Conservation (phyloP, 306 rosid genomes). For the Casuarina cunninghamiana region DNA sequence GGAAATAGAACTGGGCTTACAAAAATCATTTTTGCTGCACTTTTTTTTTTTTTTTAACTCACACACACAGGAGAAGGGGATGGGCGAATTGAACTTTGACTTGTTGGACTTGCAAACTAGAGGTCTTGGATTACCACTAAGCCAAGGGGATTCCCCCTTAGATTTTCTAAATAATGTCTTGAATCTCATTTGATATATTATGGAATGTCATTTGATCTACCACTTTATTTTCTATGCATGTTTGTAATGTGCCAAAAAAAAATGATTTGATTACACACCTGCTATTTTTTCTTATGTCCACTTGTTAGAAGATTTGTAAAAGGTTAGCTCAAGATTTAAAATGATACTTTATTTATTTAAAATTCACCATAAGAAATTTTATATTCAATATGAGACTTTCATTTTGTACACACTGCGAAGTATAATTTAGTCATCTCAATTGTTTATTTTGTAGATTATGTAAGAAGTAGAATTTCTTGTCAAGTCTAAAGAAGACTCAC, state of each 20-base stretch:
- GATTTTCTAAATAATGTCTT: neutral
- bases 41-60: neutral
- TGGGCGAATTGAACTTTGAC: too few relatives aligned
- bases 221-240: neutral
- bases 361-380: too few relatives aligned
- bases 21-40: neutral
- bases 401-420: too few relatives aligned
- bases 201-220: neutral
- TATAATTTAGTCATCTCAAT: neutral
- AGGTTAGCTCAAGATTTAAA: too few relatives aligned
- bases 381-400: too few relatives aligned
- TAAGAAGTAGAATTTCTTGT: constrained; percentile 34
- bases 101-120: too few relatives aligned
- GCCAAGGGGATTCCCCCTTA: too few relatives aligned
- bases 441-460: constrained; percentile 34
- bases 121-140: too few relatives aligned
- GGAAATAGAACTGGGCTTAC: too few relatives aligned
- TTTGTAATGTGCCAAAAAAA: neutral
- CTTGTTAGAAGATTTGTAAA: too few relatives aligned
- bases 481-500: constrained; percentile 37
- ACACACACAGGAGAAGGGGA: too few relatives aligned
- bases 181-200: neutral
- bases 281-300: neutral
- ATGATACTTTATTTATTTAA: too few relatives aligned
- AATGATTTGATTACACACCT: neutral